Evolutionary conservation across 768 basidiomycete genomes (phyloP).

Genomic region (Termitomyces sp.): DNA sequence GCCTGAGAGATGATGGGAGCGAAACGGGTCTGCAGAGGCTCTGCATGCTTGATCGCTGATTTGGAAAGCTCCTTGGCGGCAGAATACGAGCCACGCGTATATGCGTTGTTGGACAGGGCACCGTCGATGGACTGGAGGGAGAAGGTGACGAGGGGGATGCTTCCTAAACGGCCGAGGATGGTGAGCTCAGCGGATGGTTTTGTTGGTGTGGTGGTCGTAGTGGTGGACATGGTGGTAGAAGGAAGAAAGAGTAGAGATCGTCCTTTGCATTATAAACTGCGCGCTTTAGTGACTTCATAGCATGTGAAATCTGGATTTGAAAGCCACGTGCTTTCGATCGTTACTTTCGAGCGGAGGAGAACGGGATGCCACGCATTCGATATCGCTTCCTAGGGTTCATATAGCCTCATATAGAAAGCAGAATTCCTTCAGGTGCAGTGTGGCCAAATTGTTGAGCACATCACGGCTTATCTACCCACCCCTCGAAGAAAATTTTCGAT

Average conservation of each 20-base stretch:
- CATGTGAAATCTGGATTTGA: conserved; percentile 1
- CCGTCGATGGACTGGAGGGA: conserved; percentile 54
- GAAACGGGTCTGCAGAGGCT: conserved; percentile 59
- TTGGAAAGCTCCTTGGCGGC: conserved; percentile 57
- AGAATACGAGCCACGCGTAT: conserved; percentile 60
- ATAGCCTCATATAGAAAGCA: neutral
- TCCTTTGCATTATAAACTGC: conserved; percentile 1
- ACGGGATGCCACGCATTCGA: neutral
- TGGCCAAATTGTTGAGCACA: neutral
- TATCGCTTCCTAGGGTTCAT: neutral
- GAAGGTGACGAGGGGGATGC: conserved; percentile 68
- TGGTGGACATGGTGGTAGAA: conserved; percentile 15
- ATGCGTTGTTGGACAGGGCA: conserved; percentile 51
- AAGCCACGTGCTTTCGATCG: neutral
- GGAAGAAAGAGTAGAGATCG: conserved; percentile 9
- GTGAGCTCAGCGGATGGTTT: conserved; percentile 49
- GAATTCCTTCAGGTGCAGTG: neutral
- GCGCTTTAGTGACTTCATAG: conserved; percentile 3
- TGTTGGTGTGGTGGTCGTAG: conserved; percentile 19
- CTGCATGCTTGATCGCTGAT: conserved; percentile 54
- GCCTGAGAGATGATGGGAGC: conserved; percentile 61
- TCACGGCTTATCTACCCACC: neutral
- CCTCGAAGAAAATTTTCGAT: no score
- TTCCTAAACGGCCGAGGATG: conserved; percentile 54
- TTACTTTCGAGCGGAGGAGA: neutral